Conservation (phyloP, 371 early-diverging fungal species). For the Mucor circinelloides region DNA sequence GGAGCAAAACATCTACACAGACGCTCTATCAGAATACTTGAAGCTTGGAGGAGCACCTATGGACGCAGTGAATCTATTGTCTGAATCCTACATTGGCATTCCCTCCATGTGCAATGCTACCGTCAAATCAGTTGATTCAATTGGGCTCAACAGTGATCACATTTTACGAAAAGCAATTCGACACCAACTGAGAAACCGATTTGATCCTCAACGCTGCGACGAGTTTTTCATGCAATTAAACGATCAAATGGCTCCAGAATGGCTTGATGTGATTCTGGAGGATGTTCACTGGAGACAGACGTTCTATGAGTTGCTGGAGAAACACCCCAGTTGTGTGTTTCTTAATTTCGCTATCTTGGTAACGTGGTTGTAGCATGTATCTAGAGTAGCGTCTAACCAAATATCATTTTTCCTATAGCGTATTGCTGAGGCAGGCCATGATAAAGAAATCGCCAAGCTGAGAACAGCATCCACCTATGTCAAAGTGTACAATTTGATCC, state of each 20-base stretch:
- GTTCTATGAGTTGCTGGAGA: slow-evolving; percentile 66
- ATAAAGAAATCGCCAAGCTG: slow-evolving; percentile 62
- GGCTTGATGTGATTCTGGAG: slow-evolving; percentile 55
- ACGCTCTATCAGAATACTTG: slow-evolving; percentile 52
- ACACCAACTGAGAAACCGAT: slow-evolving; percentile 56
- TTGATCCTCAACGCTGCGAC: slow-evolving; percentile 64
- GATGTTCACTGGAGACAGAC: slow-evolving; percentile 65
- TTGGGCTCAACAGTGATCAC: slow-evolving; percentile 46
- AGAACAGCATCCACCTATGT: slow-evolving; percentile 66
- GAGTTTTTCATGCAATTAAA: slow-evolving; percentile 36
- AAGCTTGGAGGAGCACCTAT: slow-evolving; percentile 67
- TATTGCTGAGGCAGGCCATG: slow-evolving; percentile 69
- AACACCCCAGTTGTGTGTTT: slow-evolving; percentile 59
- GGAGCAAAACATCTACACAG: slow-evolving; percentile 56
- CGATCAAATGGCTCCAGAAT: slow-evolving; percentile 36
- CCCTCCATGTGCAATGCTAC: slow-evolving; percentile 70
- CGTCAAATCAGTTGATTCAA: slow-evolving; percentile 44
- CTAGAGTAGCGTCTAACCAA: not conserved
- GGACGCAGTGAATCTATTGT: slow-evolving; percentile 59
- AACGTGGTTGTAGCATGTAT: slow-evolving; percentile 1
- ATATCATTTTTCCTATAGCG: slow-evolving; percentile 30
- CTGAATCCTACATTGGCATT: slow-evolving; percentile 67
- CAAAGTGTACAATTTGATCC: slow-evolving; percentile 63
- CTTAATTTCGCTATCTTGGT: slow-evolving; percentile 66
- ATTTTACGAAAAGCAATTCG: slow-evolving; percentile 59